Evolutionary conservation across 2,329 filamentous ascomycete species (phyloP).

Genomic region (Fusarium lateritium): DNA sequence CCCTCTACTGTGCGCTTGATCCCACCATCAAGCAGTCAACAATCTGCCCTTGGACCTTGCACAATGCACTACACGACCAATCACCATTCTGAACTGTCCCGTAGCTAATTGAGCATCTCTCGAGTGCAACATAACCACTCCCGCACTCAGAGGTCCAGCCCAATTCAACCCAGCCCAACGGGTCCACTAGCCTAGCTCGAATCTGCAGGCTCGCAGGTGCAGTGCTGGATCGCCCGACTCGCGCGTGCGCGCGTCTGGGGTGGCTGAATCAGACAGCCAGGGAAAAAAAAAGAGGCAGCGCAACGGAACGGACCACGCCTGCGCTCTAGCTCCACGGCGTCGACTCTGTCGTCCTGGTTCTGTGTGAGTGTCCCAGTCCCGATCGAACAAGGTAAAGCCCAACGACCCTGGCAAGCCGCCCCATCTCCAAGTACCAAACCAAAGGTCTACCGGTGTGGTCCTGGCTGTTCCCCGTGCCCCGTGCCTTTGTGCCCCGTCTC

Average conservation of each 20-base stretch:
- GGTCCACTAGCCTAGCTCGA: constrained; percentile 37
- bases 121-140: not conserved
- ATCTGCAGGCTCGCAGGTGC: constrained; percentile 35
- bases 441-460: constrained; percentile 40
- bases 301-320: constrained; percentile 29
- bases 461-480: constrained; percentile 39
- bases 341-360: constrained; percentile 12
- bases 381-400: constrained; percentile 41
- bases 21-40: constrained; percentile 9
- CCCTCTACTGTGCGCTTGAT: constrained; percentile 3
- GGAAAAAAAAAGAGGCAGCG: constrained; percentile 21
- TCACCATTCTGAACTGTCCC: constrained; percentile 18
- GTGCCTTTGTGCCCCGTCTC: constrained; percentile 45
- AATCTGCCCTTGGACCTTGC: constrained; percentile 10
- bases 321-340: constrained; percentile 39
- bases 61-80: constrained; percentile 22
- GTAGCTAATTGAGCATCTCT: constrained; percentile 20
- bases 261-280: constrained; percentile 47
- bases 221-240: constrained; percentile 42
- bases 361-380: not conserved
- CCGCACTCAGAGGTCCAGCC: constrained; percentile 19
- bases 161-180: constrained; percentile 36
- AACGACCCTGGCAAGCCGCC: constrained; percentile 44
- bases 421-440: constrained; percentile 40
- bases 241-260: constrained; percentile 38